Base-by-base conservation (phyloP, 495 filamentous ascomycete genomes). In the Aspergillus nanangensis region DNA sequence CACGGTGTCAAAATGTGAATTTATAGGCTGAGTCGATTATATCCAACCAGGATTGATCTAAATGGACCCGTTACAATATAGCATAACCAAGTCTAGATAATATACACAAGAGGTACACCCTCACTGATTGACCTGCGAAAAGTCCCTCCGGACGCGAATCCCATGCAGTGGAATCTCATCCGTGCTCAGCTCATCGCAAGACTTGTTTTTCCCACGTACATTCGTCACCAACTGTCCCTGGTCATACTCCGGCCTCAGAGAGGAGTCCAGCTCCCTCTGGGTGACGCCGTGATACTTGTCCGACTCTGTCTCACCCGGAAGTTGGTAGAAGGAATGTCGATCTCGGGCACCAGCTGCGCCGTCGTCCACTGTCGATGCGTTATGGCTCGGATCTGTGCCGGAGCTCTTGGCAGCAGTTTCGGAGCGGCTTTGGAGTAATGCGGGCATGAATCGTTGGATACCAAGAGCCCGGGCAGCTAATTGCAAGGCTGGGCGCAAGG, bases 401-500 rank as follows among this genome's bases (percentile, higher is more conserved):
- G 22, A 27, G 45, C 24, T 39, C 24, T 50, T 50, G 35, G 27
- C 36, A 4, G 24, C 31, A 3, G 42, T 34, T 31, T 43, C 36
- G 33, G 21, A 38, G 22, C 31, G 41, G 20, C 48, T 52, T 11
- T 45, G 50, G 25, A 55, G 35, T 5, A 55, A 14, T 1, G 48
- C 46, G 5, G 52, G 40, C 15, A 50, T 47, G 17, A 38, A 14
- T 27, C 38, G 22, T 20, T 52, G 45, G 38, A 55, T 41, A 14
- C 46, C 52, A 21, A 58, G 43, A 1, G 34, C 27, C 22, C 56
- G 56, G 22, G 50, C 44, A 21, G 21, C 44, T 34, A 50, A 40
- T 7, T 47, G 48, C 10, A 55, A 34, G 7, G 57, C 52, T 13
- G 70, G 70, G 1, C 57, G 58, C 11, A 75, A 41, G n/a, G 69